phyloP scores from a whole-genome alignment of 176 grass and related monocot species.

The Coix lacrymajobi region DNA sequence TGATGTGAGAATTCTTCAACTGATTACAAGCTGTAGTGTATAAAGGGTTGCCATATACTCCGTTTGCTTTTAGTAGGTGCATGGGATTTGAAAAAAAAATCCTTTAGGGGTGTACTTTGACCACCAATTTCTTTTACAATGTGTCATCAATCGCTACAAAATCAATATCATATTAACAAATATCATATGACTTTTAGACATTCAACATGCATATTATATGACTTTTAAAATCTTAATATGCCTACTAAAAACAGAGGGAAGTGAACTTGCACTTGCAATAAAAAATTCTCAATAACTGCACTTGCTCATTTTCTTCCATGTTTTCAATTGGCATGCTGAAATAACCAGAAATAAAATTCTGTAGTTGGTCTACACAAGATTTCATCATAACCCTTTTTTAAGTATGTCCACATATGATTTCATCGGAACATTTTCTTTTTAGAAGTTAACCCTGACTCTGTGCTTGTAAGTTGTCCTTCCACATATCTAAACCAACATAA shows the following conservation, averaged over 20 bases:
- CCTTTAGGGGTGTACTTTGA: not conserved
- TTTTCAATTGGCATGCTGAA: not conserved
- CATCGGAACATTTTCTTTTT: not conserved
- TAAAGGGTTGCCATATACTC: not conserved
- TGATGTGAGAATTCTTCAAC: conserved; percentile 65
- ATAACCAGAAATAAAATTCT: not conserved
- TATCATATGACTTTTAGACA: not conserved
- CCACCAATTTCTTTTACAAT: not conserved
- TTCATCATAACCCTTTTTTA: not conserved
- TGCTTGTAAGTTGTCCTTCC: not conserved
- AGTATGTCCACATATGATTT: not conserved
- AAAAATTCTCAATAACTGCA: too few relatives aligned
- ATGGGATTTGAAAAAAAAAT: not conserved
- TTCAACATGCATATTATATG: not conserved
- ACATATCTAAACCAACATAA: not conserved
- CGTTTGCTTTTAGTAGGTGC: not conserved
- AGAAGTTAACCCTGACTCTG: not conserved
- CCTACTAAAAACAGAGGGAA: not conserved
- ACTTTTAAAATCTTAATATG: not conserved
- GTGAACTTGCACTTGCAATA: not conserved
- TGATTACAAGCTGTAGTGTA: not conserved
- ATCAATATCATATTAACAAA: not conserved
- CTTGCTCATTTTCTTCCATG: not conserved
- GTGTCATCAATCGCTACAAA: not conserved
- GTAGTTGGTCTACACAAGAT: not conserved